Evolutionary conservation across 2,329 filamentous ascomycete genomes (phyloP), one percentile per base, ranked within the genome.

Genomic region (Drechslerella dactyloides): DNA sequence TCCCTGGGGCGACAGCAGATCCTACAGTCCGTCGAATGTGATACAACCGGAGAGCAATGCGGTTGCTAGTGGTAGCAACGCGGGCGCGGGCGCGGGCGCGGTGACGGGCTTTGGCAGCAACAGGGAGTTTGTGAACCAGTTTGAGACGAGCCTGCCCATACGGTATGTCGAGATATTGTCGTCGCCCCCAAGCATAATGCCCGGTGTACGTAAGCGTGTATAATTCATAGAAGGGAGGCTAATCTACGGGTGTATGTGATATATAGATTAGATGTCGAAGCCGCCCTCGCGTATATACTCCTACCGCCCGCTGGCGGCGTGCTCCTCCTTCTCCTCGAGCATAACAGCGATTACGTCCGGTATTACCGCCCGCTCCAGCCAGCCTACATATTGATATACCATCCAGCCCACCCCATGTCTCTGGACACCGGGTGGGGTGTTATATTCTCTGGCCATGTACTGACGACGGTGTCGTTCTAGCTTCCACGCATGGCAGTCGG

Each of bases 311-410:
- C 93, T 0, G 94, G 93, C 1, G 90, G 90, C 1, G 90, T 97
- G 24, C 79, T 96, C 75, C 81, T 99, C 76, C 81, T 99, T 75
- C 85, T 97, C 50, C 79, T 93, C 74, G 94, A 99, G 84, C 87
- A 93, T 78, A 94, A 96, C 82, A 97, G 92, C 78, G 94, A 99
- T 81, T 99, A 96, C 80, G 94, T 99, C 65, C 86, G 94, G 90
- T 93, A 81, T n/a, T 10, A n/a, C 7, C 33, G n/a, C n/a, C n/a
- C n/a, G n/a, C n/a, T n/a, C n/a, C n/a, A n/a, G n/a, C n/a, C n/a
- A n/a, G n/a, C n/a, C n/a, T n/a, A n/a, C n/a, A n/a, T n/a, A n/a
- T n/a, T n/a, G n/a, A n/a, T 48, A 48, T 19, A 68, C 85, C 78
- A 79, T 10, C 24, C 10, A 21, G 15, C 44, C 17, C 27, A n/a